A percentile compares a stretch with the other conserved stretches of the same genome.
phyloP scores from a whole-genome alignment of 345 rosid species.

The Excoecaria cochinchinensis region DNA sequence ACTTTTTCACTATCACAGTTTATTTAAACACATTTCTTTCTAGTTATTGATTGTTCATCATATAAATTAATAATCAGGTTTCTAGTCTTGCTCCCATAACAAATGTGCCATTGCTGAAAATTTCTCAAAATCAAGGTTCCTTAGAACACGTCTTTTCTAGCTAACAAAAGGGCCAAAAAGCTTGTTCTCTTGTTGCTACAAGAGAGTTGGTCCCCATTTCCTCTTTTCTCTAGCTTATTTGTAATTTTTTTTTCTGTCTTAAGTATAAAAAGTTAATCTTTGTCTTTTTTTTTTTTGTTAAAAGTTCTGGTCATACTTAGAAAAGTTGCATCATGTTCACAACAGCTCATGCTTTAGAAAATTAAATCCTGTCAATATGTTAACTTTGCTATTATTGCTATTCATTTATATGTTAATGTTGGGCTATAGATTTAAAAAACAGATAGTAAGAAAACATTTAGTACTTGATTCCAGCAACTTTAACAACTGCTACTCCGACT shows the following conservation, averaged over 20 bases:
- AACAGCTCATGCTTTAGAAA: not conserved
- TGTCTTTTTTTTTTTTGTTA: not conserved
- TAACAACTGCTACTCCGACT: slow-evolving; percentile 9
- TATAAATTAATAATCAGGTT: too few relatives aligned
- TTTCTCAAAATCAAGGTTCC: too few relatives aligned
- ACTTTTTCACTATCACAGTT: not conserved
- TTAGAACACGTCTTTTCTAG: too few relatives aligned
- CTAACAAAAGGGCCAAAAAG: not conserved
- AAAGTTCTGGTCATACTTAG: not conserved
- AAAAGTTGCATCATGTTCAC: not conserved
- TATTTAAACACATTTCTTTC: not conserved
- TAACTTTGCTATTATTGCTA: not conserved
- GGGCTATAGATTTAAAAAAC: not conserved
- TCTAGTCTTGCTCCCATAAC: too few relatives aligned
- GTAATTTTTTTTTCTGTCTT: not conserved
- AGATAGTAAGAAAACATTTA: not conserved
- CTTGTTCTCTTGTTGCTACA: not conserved
- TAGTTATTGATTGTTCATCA: too few relatives aligned
- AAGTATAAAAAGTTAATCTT: not conserved
- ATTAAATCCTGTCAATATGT: not conserved
- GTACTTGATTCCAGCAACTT: not conserved
- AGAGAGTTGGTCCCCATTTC: not conserved
- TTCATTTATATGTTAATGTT: not conserved
- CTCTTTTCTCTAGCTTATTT: not conserved
- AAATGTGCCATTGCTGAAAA: too few relatives aligned